Evolutionary conservation across 2,329 filamentous ascomycete genomes (phyloP), one percentile per base, ranked within the genome.

Genomic region (Aspergillus intermedius): DNA sequence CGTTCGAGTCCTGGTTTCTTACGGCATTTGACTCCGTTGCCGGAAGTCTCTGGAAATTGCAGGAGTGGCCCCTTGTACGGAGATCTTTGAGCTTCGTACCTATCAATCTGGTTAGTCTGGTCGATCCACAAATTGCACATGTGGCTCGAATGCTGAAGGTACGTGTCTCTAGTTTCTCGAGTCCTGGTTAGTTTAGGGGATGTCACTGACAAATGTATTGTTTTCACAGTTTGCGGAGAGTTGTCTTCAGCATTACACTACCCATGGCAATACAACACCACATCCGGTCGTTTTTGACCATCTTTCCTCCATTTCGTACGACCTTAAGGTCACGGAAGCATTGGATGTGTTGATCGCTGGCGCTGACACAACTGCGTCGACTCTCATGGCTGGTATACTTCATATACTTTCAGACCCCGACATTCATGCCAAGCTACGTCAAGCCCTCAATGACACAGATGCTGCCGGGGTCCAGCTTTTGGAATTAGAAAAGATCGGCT

Each of bases 341-440:
- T 23, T 49, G 30, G 44, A 47, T 35, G 47, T 52, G n/a, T n/a
- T 52, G 10, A 42, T 52, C 5, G 50, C 50, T 8, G 50, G 47
- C 1, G 7, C 50, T 10, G 50, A 52, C 22, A 52, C 50, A 5
- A 52, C 50, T n/a, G 50, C 50, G 10, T 40, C 47, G n/a, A 47
- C 50, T 12, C 44, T 52, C 3, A 49, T 42, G 15, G n/a, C 47
- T 7, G 50, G 28, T 5, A 6, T 51, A 1, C 10, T 44, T 2
- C 47, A 51, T 13, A 49, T 48, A 3, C 37, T 47, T 25, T 13
- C 15, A 4, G 42, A 37, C 8, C 12, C 42, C 2, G 21, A 21
- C 5, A 30, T 49, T 1, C 21, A 49, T 10, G 39, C 3, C 2
- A 19, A 22, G 15, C 21, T 42, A 13, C n/a, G n/a, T 8, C 17